Conservation (phyloP, 2,329 filamentous ascomycete genomes). For the Exophiala viscosa region DNA sequence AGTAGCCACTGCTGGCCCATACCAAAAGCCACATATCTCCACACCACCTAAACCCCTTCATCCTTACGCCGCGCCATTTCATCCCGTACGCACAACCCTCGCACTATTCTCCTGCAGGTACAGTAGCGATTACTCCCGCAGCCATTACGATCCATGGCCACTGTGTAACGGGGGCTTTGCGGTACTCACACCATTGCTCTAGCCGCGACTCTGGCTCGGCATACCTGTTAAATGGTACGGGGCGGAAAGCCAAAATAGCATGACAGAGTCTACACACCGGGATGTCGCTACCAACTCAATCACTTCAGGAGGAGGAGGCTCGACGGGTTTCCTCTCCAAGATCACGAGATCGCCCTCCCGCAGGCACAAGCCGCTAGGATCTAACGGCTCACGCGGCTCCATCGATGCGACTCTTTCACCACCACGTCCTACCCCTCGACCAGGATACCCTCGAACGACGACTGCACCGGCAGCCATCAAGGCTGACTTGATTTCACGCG, state of each 20-base stretch:
- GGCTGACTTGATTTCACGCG: conserved; percentile 14
- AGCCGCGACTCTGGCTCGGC: conserved; percentile 5
- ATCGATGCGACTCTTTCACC: conserved; percentile 21
- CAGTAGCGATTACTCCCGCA: conserved; percentile 8
- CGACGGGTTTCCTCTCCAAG: conserved; percentile 25
- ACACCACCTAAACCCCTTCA: neutral
- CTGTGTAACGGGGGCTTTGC: conserved; percentile 11
- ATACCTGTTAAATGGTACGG: conserved; percentile 9
- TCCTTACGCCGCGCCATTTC: neutral
- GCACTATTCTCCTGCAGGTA: conserved; percentile 15
- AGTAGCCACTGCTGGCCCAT: neutral
- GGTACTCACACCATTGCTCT: conserved; percentile 10
- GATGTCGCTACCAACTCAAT: conserved; percentile 20
- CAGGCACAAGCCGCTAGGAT: conserved; percentile 25
- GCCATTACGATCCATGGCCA: conserved; percentile 11
- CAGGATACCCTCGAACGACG: conserved; percentile 16
- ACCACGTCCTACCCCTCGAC: conserved; percentile 17
- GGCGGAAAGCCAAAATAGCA: conserved; percentile 6
- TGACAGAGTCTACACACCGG: conserved; percentile 20
- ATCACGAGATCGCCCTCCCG: conserved; percentile 27
- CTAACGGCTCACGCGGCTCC: conserved; percentile 21
- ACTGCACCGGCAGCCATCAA: conserved; percentile 21
- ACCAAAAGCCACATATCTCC: neutral
- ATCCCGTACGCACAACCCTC: neutral
- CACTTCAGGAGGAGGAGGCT: conserved; percentile 19